Conservation (phyloP, 73 alveolate genomes). For the Tetrahymena elliotti region DNA sequence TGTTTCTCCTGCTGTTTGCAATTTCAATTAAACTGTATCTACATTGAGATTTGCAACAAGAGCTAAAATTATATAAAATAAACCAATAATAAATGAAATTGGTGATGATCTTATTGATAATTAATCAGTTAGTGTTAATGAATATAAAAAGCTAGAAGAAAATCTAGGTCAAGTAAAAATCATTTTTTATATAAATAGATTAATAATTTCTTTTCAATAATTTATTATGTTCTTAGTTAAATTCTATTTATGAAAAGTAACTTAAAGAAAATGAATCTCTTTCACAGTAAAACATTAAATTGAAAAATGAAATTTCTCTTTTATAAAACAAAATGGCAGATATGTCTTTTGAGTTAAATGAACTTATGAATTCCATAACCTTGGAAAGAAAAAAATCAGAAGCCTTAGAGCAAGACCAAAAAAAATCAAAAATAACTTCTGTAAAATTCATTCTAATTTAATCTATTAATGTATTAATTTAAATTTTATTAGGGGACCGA, state of each 20-base stretch:
- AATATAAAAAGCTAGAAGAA: not conserved
- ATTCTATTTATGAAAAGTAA: not conserved
- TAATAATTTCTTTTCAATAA: too few relatives aligned
- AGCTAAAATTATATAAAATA: slow-evolving; percentile 68
- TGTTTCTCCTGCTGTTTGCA: slow-evolving; percentile 70
- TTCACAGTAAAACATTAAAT: not conserved
- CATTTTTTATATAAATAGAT: too few relatives aligned
- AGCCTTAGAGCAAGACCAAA: not conserved
- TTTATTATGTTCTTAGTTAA: not conserved
- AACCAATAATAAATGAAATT: slow-evolving; percentile 67
- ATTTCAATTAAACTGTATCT: slow-evolving; percentile 66
- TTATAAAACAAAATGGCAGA: not conserved
- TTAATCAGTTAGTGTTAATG: not conserved
- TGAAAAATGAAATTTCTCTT: not conserved
- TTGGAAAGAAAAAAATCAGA: not conserved
- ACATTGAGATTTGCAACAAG: slow-evolving; percentile 90
- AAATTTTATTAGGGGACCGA: not conserved
- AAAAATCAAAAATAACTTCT: not conserved
- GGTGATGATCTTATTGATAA: slow-evolving; percentile 5
- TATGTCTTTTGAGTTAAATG: not conserved
- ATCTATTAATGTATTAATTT: not conserved
- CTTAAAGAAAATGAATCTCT: not conserved
- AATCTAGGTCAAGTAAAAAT: not conserved
- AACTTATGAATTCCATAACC: not conserved
- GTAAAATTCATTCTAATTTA: not conserved